These are phyloP conservation scores for Xylariaceae sp. DNA, from an alignment of 2,329 filamentous ascomycete genomes.

Conservation along the genomic window DNA sequence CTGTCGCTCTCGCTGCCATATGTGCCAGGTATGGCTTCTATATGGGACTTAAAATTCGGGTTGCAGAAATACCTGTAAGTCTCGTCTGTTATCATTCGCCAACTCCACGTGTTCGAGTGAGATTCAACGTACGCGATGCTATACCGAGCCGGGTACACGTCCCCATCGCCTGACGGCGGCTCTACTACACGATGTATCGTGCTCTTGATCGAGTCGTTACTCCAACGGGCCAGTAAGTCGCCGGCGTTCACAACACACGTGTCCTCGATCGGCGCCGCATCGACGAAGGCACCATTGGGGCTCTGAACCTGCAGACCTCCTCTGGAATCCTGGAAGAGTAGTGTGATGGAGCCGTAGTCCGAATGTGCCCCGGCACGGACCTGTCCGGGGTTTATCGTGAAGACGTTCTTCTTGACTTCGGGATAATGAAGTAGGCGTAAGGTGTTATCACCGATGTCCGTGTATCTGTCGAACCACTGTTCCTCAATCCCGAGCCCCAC, in stretches of 20 bases:
- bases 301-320: slow-evolving; percentile 39
- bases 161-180: slow-evolving; percentile 58
- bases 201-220: slow-evolving; percentile 85
- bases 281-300: slow-evolving; percentile 72
- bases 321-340: slow-evolving; percentile 57
- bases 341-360: slow-evolving; percentile 58
- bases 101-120: not conserved
- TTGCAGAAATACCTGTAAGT: slow-evolving; percentile 74
- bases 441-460: slow-evolving; percentile 66
- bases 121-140: slow-evolving; percentile 66
- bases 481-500: slow-evolving; percentile 72
- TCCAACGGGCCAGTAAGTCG: slow-evolving; percentile 81
- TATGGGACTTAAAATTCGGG: slow-evolving; percentile 70
- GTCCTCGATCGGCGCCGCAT: slow-evolving; percentile 75
- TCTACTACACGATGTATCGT: slow-evolving; percentile 89
- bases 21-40: slow-evolving; percentile 79
- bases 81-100: slow-evolving; percentile 2
- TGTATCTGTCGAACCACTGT: slow-evolving; percentile 71
- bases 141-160: slow-evolving; percentile 71
- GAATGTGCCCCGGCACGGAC: slow-evolving; percentile 77
- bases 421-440: slow-evolving; percentile 76
- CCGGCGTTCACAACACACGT: slow-evolving; percentile 88
- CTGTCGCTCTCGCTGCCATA: slow-evolving; percentile 61
- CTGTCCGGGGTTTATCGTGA: slow-evolving; percentile 62
- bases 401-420: slow-evolving; percentile 60